Evolutionary conservation across 768 basidiomycete genomes (phyloP), one percentile per base, ranked within the genome.

Genomic region (Pleurotus platypus): DNA sequence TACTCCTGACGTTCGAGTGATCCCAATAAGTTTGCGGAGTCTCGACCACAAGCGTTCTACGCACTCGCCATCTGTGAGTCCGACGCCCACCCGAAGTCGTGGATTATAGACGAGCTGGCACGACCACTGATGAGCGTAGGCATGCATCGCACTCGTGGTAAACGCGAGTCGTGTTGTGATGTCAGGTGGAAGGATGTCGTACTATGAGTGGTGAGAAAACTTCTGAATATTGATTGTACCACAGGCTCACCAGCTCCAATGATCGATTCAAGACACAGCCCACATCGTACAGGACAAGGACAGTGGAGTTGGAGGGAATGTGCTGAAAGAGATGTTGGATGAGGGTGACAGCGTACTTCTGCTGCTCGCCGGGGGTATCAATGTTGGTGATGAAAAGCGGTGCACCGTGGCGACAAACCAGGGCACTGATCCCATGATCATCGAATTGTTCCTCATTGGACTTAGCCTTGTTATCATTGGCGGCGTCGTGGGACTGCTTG

Each of bases 51-150:
- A 48, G 12, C 68, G 49, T 51, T 77, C 72, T 2, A 67, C 61
- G 1, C 70, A 69, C 55, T 76, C 72, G 8, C 70, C 68, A 57
- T 76, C 72, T 0, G 68, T 65, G 1, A 75, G 46, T 0, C 75
- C 72, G 38, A 72, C 53, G 6, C 71, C 70, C 6, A 39, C 11
- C 5, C 58, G 30, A 20, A 73, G 50, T 9, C 69, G 61, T 0
- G 69, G 74, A 42, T 72, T 71, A 42, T 73, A 75, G 0, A 67
- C 42, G 0, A 77, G 53, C 37, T 73, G 72, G 53, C 72, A 73
- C 2, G 64, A 50, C 70, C 72, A 72, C 47, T 71, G 62, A 40
- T 73, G 72, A 0, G 66, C 69, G 57, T 68, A 72, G 0, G 70
- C 71, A 60, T 75, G 73, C 67, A 75, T 71, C 2, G 65, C 71